Evolutionary conservation across 495 filamentous ascomycete genomes (phyloP), one percentile per base, ranked within the genome.

Genomic region (Copromyces sp.): DNA sequence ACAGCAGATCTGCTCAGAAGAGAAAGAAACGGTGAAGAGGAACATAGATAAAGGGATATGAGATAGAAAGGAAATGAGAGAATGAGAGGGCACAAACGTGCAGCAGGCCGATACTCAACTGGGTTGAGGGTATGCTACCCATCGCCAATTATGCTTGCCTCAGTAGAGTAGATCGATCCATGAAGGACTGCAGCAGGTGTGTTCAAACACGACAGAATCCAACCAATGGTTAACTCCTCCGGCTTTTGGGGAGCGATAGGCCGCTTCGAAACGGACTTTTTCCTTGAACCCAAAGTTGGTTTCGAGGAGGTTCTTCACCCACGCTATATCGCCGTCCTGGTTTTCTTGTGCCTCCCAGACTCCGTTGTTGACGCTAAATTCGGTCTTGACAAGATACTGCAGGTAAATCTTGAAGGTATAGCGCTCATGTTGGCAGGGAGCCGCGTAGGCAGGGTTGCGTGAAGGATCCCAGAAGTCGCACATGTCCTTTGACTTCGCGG

Each of bases 401-500:
- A 79, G 39, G 40, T 80, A 81, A 14, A 83, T 38, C 3, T 59
- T 74, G 61, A 71, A 74, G 73, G 74, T 78, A 38, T 75, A 70
- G 17, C 79, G 81, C n/a, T 69, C 17, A 59, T 76, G 77, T 12
- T 69, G 35, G 17, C 14, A 24, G 3, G 69, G 32, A 24, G 70
- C 42, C 61, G 73, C 71, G 73, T 80, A 80, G 12, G 77, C 17
- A 2, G 65, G 71, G 39, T 74, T 77, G 39, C 76, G 9, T 2
- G 65, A 24, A 2, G 70, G 71, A 37, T 83, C 80, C 61, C 82
- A 41, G 17, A 81, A 81, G 38, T 80, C 73, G 69, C 78, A 82
- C 0, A 73, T 75, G 0, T 69, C 42, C 68, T 77, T 75, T 2
- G 78, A 59, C 2, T 39, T n/a, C 69, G 78, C 80, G 4, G 44